Evolutionary conservation across 352 stramenopile genomes (phyloP).

Genomic region (Phytophthora pini): DNA sequence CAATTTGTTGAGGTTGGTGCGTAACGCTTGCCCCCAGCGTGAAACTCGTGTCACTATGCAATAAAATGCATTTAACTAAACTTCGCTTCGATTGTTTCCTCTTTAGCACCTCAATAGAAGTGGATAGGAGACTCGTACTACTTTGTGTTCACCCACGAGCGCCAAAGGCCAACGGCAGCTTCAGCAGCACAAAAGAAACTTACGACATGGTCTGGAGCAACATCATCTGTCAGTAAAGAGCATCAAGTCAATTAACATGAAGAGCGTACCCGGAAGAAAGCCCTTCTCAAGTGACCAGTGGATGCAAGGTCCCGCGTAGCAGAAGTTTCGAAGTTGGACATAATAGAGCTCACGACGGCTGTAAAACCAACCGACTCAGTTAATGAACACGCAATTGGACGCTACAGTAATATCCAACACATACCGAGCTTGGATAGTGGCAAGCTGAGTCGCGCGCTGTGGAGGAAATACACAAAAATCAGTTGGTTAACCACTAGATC

Average conservation of each 20-base stretch:
- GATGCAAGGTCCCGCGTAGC: constrained; percentile 79
- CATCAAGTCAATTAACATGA: neutral
- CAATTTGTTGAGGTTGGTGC: constrained; percentile 9
- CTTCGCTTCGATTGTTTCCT: too few relatives aligned
- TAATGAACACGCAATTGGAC: neutral
- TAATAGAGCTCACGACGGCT: constrained; percentile 82
- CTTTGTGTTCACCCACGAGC: constrained; percentile 67
- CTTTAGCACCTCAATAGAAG: too few relatives aligned
- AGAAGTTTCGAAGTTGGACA: constrained; percentile 82
- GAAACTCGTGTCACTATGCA: constrained; percentile 9
- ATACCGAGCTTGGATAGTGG: constrained; percentile 57
- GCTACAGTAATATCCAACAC: neutral
- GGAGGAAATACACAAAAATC: constrained; percentile 3
- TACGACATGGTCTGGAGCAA: constrained; percentile 60
- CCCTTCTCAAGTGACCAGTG: constrained; percentile 83
- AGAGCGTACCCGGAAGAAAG: constrained; percentile 61
- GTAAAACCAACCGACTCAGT: constrained; percentile 11
- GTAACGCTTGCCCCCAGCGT: neutral
- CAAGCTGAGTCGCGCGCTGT: constrained; percentile 50
- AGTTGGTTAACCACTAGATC: neutral
- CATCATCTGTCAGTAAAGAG: neutral
- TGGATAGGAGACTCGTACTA: constrained; percentile 9
- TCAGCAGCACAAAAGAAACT: constrained; percentile 79
- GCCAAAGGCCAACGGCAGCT: constrained; percentile 72
- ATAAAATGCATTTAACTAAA: constrained; percentile 14